Conservation (phyloP, 257 asterid species). For the Nicotiana benthamiana region DNA sequence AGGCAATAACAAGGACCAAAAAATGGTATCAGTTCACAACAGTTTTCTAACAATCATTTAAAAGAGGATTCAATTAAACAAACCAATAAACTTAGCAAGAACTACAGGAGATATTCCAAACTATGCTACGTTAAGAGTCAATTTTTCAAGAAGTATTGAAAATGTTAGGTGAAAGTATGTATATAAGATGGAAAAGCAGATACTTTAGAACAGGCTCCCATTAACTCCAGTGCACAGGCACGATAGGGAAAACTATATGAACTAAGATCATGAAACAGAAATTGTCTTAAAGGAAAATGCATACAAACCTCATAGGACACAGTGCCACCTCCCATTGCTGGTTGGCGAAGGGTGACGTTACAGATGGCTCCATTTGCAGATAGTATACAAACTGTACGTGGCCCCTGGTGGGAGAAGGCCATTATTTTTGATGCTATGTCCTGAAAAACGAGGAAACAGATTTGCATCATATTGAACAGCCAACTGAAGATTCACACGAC, state of each 20-base stretch:
- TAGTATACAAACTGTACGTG: constrained; percentile 81
- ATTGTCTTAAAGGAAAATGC: background rate
- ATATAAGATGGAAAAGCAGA: background rate
- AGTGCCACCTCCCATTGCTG: constrained; percentile 72
- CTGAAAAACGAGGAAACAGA: constrained; percentile 26
- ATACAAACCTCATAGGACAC: constrained; percentile 73
- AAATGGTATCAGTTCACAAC: background rate
- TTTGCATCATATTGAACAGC: background rate
- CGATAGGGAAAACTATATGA: background rate
- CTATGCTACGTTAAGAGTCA: background rate
- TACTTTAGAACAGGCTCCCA: background rate
- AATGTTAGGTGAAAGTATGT: background rate
- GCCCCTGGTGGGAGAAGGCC: constrained; percentile 93
- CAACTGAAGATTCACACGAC: background rate
- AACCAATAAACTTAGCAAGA: background rate
- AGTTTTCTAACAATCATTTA: background rate
- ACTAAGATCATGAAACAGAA: background rate
- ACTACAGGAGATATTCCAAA: background rate
- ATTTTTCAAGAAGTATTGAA: background rate
- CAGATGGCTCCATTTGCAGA: constrained; percentile 86
- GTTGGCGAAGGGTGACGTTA: constrained; percentile 84
- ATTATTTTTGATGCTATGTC: constrained; percentile 73
- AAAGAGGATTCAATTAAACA: background rate
- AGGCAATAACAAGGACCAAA: background rate
- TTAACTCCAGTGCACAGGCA: background rate